Evolutionary conservation across 1,284 basidiomycete genomes (phyloP).

Genomic region (Anthracocystis setariae): DNA sequence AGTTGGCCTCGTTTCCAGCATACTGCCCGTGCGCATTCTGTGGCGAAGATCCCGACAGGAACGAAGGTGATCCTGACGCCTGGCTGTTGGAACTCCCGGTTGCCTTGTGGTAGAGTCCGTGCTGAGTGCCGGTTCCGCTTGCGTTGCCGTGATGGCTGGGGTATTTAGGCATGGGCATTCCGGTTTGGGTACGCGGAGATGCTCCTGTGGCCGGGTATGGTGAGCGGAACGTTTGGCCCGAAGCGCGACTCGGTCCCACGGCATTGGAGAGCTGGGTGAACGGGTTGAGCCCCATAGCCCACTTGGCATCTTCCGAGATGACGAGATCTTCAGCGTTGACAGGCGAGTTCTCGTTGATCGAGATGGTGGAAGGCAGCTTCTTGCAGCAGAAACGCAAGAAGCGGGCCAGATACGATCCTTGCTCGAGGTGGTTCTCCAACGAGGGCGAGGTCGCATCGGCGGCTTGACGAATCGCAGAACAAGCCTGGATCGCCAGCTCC

Average conservation of each 20-base stretch:
- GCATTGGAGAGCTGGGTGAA: slow-evolving; percentile 31
- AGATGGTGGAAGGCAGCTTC: slow-evolving; percentile 50
- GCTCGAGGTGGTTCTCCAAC: slow-evolving; percentile 43
- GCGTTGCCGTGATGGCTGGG: slow-evolving; percentile 11
- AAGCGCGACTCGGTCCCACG: slow-evolving; percentile 1
- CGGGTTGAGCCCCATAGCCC: slow-evolving; percentile 48
- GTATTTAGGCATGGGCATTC: slow-evolving; percentile 17
- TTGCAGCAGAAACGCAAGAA: slow-evolving; percentile 52
- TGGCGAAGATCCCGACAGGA: slow-evolving; percentile 29
- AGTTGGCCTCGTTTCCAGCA: slow-evolving; percentile 9
- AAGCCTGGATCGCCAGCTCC: slow-evolving; percentile 43
- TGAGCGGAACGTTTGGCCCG: slow-evolving; percentile 14
- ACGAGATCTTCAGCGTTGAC: slow-evolving; percentile 46
- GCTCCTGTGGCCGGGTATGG: slow-evolving; percentile 14
- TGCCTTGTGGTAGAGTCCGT: slow-evolving; percentile 23
- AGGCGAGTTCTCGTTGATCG: slow-evolving; percentile 54
- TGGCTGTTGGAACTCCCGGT: slow-evolving; percentile 16
- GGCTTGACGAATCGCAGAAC: slow-evolving; percentile 41
- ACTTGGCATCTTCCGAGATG: slow-evolving; percentile 45
- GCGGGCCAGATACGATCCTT: slow-evolving; percentile 44
- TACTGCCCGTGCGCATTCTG: slow-evolving; percentile 15
- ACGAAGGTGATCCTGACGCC: slow-evolving; percentile 30
- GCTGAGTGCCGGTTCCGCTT: slow-evolving; percentile 2
- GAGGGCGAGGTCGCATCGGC: slow-evolving; percentile 46
- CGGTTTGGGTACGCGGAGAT: slow-evolving; percentile 16